phyloP scores from a whole-genome alignment of 495 filamentous ascomycete genomes.

The Letharia lupina region DNA sequence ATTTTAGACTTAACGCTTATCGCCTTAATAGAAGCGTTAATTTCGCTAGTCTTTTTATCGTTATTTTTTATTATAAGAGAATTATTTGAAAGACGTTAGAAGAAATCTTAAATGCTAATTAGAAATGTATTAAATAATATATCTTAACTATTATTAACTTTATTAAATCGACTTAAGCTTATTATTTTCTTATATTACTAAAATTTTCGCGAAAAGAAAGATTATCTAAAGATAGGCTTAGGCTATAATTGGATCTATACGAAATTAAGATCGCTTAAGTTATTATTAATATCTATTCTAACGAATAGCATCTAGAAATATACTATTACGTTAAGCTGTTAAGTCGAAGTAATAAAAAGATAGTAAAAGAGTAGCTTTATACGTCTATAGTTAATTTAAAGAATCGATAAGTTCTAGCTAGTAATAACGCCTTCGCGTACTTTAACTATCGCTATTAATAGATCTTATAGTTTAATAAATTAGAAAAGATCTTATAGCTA shows the following conservation, averaged over 20 bases:
- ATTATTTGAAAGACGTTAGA: constrained; percentile 13
- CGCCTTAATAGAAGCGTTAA: constrained; percentile 1
- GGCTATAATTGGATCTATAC: constrained; percentile 11
- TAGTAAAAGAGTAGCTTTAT: no score
- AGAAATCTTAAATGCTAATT: background rate
- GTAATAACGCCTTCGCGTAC: no score
- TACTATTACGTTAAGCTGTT: no score
- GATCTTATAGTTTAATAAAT: no score
- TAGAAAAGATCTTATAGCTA: no score
- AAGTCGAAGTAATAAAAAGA: constrained; percentile 1
- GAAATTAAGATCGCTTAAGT: constrained; percentile 1
- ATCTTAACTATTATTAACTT: constrained; percentile 12
- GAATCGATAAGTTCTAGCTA: no score
- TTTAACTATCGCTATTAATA: no score
- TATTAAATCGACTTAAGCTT: constrained; percentile 15
- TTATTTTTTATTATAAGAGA: constrained; percentile 9
- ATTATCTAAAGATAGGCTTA: constrained; percentile 12
- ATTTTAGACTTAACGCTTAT: constrained; percentile 9
- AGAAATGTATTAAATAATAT: constrained; percentile 3
- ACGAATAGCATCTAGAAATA: no score
- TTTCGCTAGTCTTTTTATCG: constrained; percentile 9
- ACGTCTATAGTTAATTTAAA: no score
- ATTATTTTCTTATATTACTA: constrained; percentile 4
- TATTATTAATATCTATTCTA: constrained; percentile 9
- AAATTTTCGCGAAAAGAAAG: constrained; percentile 4